Conservation (phyloP, 768 basidiomycete genomes). For the Rickenella mellea region DNA sequence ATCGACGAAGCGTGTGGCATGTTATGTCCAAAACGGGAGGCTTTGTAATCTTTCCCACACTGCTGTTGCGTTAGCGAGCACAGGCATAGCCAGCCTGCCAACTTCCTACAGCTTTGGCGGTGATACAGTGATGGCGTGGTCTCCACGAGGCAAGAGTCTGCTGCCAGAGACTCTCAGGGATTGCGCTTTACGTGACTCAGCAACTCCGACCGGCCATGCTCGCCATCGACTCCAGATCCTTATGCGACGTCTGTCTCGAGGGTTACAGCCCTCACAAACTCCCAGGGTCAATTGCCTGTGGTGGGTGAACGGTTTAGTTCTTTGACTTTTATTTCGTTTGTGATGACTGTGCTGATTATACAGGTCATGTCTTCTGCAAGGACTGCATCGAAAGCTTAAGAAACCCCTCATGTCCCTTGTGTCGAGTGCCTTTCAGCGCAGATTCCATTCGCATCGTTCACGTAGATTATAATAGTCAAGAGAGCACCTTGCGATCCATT, state of each 20-base stretch:
- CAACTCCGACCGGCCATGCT: too few species aligned
- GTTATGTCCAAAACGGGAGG: too few species aligned
- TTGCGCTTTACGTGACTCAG: too few species aligned
- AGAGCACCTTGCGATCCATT: conserved; percentile 4
- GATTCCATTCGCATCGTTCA: conserved; percentile 9
- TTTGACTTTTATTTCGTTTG: background rate
- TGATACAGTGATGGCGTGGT: too few species aligned
- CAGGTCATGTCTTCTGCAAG: conserved; percentile 12
- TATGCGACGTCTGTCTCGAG: conserved; percentile 9
- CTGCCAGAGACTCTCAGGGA: too few species aligned
- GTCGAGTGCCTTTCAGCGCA: conserved; percentile 9
- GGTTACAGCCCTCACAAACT: conserved; percentile 1
- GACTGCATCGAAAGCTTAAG: conserved; percentile 7
- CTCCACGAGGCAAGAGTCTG: too few species aligned
- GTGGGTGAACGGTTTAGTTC: conserved; percentile 1
- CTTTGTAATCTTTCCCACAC: too few species aligned
- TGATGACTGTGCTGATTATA: too few species aligned
- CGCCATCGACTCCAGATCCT: conserved; percentile 6
- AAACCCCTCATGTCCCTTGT: conserved; percentile 11
- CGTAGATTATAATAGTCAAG: conserved; percentile 3
- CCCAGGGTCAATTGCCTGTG: conserved; percentile 7
- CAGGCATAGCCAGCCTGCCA: too few species aligned
- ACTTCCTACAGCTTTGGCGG: too few species aligned
- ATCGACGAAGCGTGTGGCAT: too few species aligned
- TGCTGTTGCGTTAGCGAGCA: too few species aligned